phyloP scores from a whole-genome alignment of 108 stramenopile genomes.

The Cyclotella atomus region DNA sequence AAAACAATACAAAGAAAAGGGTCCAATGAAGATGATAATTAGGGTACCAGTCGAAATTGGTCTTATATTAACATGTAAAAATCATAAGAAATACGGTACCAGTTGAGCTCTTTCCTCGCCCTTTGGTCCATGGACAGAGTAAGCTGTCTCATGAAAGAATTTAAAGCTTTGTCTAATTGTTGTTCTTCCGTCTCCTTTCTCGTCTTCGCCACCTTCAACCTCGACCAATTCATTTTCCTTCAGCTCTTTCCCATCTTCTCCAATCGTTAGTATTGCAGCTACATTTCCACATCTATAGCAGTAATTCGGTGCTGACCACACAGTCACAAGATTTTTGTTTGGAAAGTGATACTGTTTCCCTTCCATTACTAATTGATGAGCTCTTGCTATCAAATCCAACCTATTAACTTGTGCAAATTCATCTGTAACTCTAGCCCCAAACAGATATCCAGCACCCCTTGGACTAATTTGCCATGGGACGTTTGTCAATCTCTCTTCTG shows the following conservation, averaged over 20 bases:
- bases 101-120: slow-evolving; percentile 86
- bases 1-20: too few species aligned
- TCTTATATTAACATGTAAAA: background rate
- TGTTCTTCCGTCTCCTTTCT: slow-evolving; percentile 40
- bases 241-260: slow-evolving; percentile 53
- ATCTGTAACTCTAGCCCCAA: slow-evolving; percentile 90
- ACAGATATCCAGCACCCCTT: slow-evolving; percentile 93
- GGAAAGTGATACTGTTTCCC: slow-evolving; percentile 89
- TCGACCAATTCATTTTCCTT: slow-evolving; percentile 66
- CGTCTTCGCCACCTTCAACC: slow-evolving; percentile 57
- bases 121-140: slow-evolving; percentile 83
- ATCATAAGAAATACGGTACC: slow-evolving; percentile 90
- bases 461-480: slow-evolving; percentile 71
- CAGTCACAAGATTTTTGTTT: slow-evolving; percentile 86
- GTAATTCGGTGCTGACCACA: slow-evolving; percentile 97
- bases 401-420: slow-evolving; percentile 94
- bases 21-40: background rate
- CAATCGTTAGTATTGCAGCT: slow-evolving; percentile 87
- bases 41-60: background rate
- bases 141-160: slow-evolving; percentile 85
- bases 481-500: slow-evolving; percentile 67
- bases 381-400: slow-evolving; percentile 90
- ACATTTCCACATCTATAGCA: slow-evolving; percentile 98
- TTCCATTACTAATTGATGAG: slow-evolving; percentile 98
- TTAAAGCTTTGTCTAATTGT: slow-evolving; percentile 78